phyloP scores from a whole-genome alignment of 2,329 filamentous ascomycete species.

The Aspergillus puulaauensis region DNA sequence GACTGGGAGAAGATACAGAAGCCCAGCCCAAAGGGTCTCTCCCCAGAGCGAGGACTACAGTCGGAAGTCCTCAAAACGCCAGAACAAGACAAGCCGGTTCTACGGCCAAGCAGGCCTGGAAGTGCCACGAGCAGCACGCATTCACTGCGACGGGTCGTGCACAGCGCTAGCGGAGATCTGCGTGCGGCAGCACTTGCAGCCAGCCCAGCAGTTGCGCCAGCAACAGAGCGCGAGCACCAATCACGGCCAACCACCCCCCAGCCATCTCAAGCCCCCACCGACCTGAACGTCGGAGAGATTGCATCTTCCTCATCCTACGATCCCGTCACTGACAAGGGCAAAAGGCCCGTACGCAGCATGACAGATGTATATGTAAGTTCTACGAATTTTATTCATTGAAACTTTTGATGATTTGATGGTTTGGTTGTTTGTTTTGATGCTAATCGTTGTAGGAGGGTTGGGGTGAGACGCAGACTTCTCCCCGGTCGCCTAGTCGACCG shows the following conservation, averaged over 20 bases:
- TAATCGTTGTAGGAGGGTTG: constrained; percentile 72
- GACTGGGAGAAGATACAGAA: constrained; percentile 30
- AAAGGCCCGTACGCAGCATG: constrained; percentile 81
- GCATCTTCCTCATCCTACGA: constrained; percentile 60
- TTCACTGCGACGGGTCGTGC: constrained; percentile 66
- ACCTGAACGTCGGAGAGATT: constrained; percentile 39
- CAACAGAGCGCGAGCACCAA: constrained; percentile 13
- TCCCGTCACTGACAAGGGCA: constrained; percentile 83
- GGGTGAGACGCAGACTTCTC: constrained; percentile 81
- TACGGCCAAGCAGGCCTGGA: constrained; percentile 44
- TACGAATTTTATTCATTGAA: constrained; percentile 14
- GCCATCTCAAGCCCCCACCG: constrained; percentile 21
- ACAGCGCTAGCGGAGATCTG: constrained; percentile 61
- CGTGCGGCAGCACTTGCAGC: constrained; percentile 63
- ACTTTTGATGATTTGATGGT: constrained; percentile 7
- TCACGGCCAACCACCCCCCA: constrained; percentile 25
- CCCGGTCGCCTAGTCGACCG: constrained; percentile 87
- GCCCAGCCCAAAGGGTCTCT: constrained; percentile 11
- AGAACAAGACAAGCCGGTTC: constrained; percentile 29
- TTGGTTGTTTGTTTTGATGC: constrained; percentile 12
- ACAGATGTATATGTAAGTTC: constrained; percentile 87
- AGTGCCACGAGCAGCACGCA: constrained; percentile 21
- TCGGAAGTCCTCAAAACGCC: constrained; percentile 39
- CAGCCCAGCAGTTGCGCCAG: constrained; percentile 66
- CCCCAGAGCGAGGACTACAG: constrained; percentile 23